phyloP scores from a whole-genome alignment of 1,284 basidiomycete genomes.

The Cryptococcus sp. region DNA sequence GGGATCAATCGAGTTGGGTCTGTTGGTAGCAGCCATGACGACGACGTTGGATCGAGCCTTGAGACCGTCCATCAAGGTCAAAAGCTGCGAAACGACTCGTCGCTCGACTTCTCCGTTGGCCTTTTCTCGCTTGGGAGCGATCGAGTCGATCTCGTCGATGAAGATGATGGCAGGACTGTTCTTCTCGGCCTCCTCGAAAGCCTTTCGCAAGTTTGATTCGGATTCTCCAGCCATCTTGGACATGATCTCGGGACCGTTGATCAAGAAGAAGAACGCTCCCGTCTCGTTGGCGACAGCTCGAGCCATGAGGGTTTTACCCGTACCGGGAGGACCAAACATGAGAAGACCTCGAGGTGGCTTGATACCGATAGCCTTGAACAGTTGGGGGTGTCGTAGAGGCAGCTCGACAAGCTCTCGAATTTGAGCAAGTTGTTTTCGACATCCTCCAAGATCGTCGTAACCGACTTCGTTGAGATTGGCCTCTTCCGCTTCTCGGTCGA shows the following conservation, averaged over 20 bases:
- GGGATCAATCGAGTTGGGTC: conserved; percentile 96
- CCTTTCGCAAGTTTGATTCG: conserved; percentile 94
- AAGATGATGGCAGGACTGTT: conserved; percentile 99
- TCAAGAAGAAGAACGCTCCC: conserved; percentile 99
- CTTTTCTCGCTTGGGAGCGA: conserved; percentile 99
- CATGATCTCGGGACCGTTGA: conserved; percentile 99
- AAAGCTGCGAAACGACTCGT: conserved; percentile 93
- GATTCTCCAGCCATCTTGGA: conserved; percentile 99
- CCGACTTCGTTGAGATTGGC: conserved; percentile 94
- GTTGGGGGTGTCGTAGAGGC: conserved; percentile 93
- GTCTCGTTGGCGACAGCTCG: conserved; percentile 99
- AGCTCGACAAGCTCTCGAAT: conserved; percentile 99
- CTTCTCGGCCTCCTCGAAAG: conserved; percentile 99
- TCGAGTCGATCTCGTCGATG: conserved; percentile 94
- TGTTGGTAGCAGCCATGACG: conserved; percentile 98
- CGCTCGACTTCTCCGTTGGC: conserved; percentile 99
- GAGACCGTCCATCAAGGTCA: conserved; percentile 97
- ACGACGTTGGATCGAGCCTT: conserved; percentile 98
- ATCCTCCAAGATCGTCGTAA: conserved; percentile 98
- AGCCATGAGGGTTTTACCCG: conserved; percentile 97
- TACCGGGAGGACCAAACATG: conserved; percentile 94
- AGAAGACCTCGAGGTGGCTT: conserved; percentile 97
- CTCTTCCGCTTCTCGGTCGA: conserved; percentile 99
- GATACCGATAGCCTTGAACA: conserved; percentile 99
- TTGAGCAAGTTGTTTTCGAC: conserved; percentile 96